Evolutionary conservation across 805 yeast species (phyloP), one percentile per base, ranked within the genome.

Genomic region (Candida pini): DNA sequence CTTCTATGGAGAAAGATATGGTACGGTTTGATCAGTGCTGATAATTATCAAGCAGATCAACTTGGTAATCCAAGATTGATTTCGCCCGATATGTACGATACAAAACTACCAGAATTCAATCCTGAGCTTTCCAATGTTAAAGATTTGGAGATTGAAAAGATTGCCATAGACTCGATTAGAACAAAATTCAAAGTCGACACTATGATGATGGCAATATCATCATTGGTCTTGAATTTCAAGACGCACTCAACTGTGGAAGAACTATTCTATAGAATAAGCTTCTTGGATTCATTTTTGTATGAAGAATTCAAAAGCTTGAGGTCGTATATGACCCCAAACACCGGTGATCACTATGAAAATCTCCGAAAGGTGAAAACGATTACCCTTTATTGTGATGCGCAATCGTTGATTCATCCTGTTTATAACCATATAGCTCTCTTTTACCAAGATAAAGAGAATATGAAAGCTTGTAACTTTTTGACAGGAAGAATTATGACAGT

Each of bases 1-100:
- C 71, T 73, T 41, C 47, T 76, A 3, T 66, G 74, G 65, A 63
- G 85, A 47, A 77, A 74, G 44, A 64, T 76, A 5, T 79, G 85
- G 85, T 69, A 66, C 48, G 58, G 62, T 18, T 53, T 79, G 28
- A 56, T 73, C 9, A 45, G 68, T 1, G 39, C 61, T 27, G 85
- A 78, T 46, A 41, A 63, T 2, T 56, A 60, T 32, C 71, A 69
- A 35, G 64, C 72, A 14, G 56, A 64, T 38, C 58, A 63, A 6
- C 59, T 67, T 34, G 85, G 85, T 1, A 63, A 63, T 15, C 71
- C 76, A 0, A 48, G 67, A 17, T 41, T 60, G 9, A 64, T 69
- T 13, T 49, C 53, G 35, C 51, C 54, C 1, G 60, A 61, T 9
- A 59, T 59, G 30, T 77, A 58, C 47, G 84, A 78, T 48, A 76